Conservation (phyloP, 345 rosid genomes). For the Eucalyptus guilfoylei region DNA sequence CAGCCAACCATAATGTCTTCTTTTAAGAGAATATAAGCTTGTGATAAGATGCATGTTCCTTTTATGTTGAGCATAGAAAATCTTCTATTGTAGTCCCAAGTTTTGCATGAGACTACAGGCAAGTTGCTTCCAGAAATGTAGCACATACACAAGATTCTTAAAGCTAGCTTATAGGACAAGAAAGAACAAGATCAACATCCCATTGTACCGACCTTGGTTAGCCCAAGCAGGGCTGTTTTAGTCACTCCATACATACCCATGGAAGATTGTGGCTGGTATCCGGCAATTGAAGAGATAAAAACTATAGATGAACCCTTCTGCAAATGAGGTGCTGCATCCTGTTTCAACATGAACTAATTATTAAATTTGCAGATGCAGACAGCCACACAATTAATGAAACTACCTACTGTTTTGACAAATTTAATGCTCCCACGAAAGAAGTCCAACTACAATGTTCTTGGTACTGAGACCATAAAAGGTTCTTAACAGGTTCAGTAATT, state of each 20-base stretch:
- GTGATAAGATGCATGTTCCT: background rate
- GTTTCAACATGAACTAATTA: background rate
- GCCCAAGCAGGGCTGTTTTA: slow-evolving; percentile 87
- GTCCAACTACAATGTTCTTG: background rate
- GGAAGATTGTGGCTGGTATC: slow-evolving; percentile 43
- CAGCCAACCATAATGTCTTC: background rate
- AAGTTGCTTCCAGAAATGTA: background rate
- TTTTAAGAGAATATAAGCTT: background rate
- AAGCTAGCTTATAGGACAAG: background rate
- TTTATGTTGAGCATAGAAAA: background rate
- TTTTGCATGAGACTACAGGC: background rate
- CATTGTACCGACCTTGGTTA: slow-evolving; percentile 50
- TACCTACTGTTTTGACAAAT: background rate
- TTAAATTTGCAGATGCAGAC: background rate
- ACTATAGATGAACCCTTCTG: slow-evolving; percentile 71
- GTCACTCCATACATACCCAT: slow-evolving; percentile 92
- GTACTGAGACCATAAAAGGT: background rate
- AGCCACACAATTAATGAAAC: background rate
- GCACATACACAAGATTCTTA: background rate
- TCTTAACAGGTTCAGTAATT: background rate
- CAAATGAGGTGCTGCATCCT: slow-evolving; percentile 79
- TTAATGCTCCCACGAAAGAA: background rate
- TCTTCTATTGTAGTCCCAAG: background rate
- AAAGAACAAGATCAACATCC: background rate
- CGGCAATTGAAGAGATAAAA: slow-evolving; percentile 67